A percentile compares a stretch with the other conserved stretches of the same genome.
Evolutionary conservation across 2,329 filamentous ascomycete species (phyloP).

Genomic region (Chaetomiaceae sp.): DNA sequence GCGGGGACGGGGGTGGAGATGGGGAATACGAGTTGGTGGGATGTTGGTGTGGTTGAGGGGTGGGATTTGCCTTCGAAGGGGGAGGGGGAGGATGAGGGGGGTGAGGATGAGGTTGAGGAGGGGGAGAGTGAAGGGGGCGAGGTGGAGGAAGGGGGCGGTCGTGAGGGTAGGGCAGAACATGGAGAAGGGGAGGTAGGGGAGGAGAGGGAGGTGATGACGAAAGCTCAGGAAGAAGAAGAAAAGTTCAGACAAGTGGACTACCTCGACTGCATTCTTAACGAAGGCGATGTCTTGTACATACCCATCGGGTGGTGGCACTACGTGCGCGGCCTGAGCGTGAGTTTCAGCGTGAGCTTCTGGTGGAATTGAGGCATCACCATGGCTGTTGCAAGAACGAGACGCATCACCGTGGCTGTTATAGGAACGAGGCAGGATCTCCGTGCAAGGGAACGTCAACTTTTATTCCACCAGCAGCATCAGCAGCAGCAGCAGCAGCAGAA

Average conservation of each 20-base stretch:
- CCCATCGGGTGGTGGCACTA: slow-evolving; percentile 99
- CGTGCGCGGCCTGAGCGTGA: slow-evolving; percentile 74
- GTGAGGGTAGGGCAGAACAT: slow-evolving; percentile 14
- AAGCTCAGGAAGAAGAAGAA: slow-evolving; percentile 27
- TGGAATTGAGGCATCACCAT: slow-evolving; percentile 60
- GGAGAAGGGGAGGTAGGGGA: slow-evolving; percentile 9
- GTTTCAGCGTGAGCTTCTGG: slow-evolving; percentile 97
- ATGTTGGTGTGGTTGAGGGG: slow-evolving; percentile 64
- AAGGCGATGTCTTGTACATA: slow-evolving; percentile 82
- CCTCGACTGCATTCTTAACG: slow-evolving; percentile 69
- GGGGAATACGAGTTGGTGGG: slow-evolving; percentile 80
- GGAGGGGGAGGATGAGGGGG: slow-evolving; percentile 17
- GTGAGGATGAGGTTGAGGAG: not conserved
- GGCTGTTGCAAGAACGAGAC: no score
- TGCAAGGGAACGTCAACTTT: not conserved
- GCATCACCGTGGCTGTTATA: no score
- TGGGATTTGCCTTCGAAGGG: slow-evolving; percentile 37
- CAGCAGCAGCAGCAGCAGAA: not conserved
- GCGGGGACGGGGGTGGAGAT: slow-evolving; percentile 72
- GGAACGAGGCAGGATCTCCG: no score
- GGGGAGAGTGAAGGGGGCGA: slow-evolving; percentile 16
- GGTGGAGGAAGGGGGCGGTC: slow-evolving; percentile 31
- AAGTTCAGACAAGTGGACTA: slow-evolving; percentile 57
- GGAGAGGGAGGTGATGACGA: slow-evolving; percentile 13
- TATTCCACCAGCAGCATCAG: not conserved